Base-by-base conservation (phyloP, 108 stramenopile species). In the Skeletonema tropicum region DNA sequence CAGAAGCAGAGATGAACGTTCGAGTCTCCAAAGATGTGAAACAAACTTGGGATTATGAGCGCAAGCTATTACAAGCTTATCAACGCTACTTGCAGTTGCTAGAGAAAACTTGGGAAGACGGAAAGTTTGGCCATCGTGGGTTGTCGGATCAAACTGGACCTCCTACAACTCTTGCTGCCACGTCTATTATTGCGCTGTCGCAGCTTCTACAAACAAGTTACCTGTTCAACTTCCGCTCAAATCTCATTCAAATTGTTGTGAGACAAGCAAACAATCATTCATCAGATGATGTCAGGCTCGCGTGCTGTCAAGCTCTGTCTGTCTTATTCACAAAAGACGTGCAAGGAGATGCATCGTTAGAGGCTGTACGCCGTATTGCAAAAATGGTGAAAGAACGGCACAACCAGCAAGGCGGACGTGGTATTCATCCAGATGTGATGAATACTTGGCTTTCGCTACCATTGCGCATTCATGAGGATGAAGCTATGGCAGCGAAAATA, bases 11-110 rank as follows among this genome's bases (percentile, higher is more conserved):
- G 75, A 74, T 83, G 77, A 77, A 89, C 9, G 91, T 88, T 6
- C 83, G 90, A 68, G 91, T 96, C 19, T 79, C 86, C 61, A 97
- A 97, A 77, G 98, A 97, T 57, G 94, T 92, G 26, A 94, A 93
- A 75, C 60, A 77, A 46, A 72, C 88, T 17, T 84, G 89, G 77
- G 82, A 80, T 32, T 92, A 89, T 58, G 97, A 97, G 70, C 76
- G 90, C 4, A 87, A 78, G n/a, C 71, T 95, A 10, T 74, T 97
- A 63, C 70, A 79, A 8, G 57, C 72, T n/a, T 97, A 96, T 73
- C 94, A 96, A 73, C 73, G 79, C 30, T 97, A 87, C 70, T 70
- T 97, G 48, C 85, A 94, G 38, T 30, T 93, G 6, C 60, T 96
- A 25, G 92, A 96, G 66, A 75, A 81, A 52, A 70, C 79, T 5